phyloP scores from a whole-genome alignment of 371 early-diverging fungal genomes.

The Apophysomyces trapeziformis region DNA sequence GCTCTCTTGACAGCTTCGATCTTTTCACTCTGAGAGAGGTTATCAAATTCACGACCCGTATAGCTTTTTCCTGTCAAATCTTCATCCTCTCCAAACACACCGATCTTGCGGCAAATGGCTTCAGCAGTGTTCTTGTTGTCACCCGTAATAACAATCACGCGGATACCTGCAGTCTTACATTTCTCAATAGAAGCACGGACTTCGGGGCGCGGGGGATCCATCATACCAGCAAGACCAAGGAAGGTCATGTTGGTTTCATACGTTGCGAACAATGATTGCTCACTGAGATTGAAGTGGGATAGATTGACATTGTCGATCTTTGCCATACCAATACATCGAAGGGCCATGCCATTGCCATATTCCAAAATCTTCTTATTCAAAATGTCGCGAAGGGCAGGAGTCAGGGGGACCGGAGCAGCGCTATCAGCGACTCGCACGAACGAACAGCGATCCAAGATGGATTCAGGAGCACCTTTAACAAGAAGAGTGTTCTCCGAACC shows the following conservation, averaged over 20 bases:
- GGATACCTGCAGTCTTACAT: constrained; percentile 93
- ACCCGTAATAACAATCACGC: constrained; percentile 98
- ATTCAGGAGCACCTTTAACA: constrained; percentile 95
- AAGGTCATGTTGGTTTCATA: constrained; percentile 89
- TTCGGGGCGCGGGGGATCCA: constrained; percentile 97
- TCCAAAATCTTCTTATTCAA: constrained; percentile 72
- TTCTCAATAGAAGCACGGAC: constrained; percentile 81
- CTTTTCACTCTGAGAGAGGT: constrained; percentile 74
- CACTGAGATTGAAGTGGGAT: constrained; percentile 58
- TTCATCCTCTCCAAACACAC: constrained; percentile 80
- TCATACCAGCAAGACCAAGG: constrained; percentile 93
- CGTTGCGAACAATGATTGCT: constrained; percentile 65
- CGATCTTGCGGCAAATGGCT: constrained; percentile 92
- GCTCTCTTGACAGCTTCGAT: constrained; percentile 74
- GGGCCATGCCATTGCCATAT: constrained; percentile 78
- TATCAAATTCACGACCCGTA: constrained; percentile 95
- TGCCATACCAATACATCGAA: constrained; percentile 92
- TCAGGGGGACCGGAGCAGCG: constrained; percentile 69
- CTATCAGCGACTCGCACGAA: constrained; percentile 57
- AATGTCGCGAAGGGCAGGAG: constrained; percentile 62
- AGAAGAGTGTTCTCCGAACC: constrained; percentile 49
- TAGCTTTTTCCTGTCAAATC: constrained; percentile 78
- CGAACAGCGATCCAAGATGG: constrained; percentile 87
- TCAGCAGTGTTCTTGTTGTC: constrained; percentile 97
- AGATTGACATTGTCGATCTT: constrained; percentile 69